These are phyloP conservation scores for Euphorbia corollata DNA, from an alignment of 441 rosid genomes.

Conservation along the genomic window DNA sequence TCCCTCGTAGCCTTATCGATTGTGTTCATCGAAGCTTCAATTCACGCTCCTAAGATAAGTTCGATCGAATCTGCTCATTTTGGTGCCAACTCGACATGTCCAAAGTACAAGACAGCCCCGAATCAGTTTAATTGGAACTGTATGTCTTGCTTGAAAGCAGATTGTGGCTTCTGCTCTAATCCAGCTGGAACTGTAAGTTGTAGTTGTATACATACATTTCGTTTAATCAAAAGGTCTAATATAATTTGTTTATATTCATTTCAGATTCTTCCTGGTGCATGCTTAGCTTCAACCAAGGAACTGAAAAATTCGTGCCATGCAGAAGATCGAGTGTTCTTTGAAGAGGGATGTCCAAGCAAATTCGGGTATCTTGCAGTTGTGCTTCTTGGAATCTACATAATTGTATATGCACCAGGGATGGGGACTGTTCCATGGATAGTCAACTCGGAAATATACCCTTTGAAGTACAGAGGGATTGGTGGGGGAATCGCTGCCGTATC, in stretches of 20 bases:
- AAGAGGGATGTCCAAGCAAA: slow-evolving; percentile 72
- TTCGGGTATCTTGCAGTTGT: slow-evolving; percentile 57
- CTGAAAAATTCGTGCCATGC: slow-evolving; percentile 27
- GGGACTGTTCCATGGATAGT: slow-evolving; percentile 85
- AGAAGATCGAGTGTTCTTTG: slow-evolving; percentile 40
- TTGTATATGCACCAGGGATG: slow-evolving; percentile 76
- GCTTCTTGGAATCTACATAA: slow-evolving; percentile 57
- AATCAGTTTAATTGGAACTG: slow-evolving; percentile 52
- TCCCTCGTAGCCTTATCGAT: slow-evolving; percentile 43
- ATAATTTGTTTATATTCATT: not conserved
- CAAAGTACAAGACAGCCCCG: slow-evolving; percentile 25
- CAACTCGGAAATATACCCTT: slow-evolving; percentile 86
- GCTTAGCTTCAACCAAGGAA: slow-evolving; percentile 37
- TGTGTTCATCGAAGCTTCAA: slow-evolving; percentile 49
- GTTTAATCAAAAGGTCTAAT: not conserved
- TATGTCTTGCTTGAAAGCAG: slow-evolving; percentile 55
- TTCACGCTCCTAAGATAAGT: slow-evolving; percentile 48
- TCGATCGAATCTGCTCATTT: slow-evolving; percentile 32
- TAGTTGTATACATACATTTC: not conserved
- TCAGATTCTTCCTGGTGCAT: slow-evolving; percentile 64
- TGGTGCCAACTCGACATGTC: slow-evolving; percentile 58
- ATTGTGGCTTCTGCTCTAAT: slow-evolving; percentile 58
- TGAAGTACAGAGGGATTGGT: slow-evolving; percentile 68
- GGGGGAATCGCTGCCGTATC: slow-evolving; percentile 80
- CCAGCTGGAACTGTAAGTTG: slow-evolving; percentile 30